Percentiles rank a stretch among this genome's conserved stretches.
Conservation (phyloP, 176 grass and related monocot genomes). For the Avena insularis region DNA sequence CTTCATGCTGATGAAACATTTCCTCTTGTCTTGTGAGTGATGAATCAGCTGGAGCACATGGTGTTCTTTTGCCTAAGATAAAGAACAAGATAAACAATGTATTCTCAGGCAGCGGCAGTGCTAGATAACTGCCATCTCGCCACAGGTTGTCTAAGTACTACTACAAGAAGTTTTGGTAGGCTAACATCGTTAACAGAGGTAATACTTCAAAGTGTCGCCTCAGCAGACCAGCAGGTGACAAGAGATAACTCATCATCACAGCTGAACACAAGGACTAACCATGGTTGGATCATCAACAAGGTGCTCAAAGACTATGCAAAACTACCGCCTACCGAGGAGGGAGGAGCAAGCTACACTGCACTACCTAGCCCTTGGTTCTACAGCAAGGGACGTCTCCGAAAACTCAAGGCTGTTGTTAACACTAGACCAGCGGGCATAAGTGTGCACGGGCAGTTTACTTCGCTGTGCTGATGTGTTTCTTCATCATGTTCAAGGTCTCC, state of each 20-base stretch:
- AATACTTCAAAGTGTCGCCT: conserved; percentile 2
- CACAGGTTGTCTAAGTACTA: no score
- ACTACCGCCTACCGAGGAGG: conserved; percentile 26
- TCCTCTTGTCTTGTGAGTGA: no score
- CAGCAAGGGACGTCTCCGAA: conserved; percentile 32
- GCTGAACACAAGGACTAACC: not conserved
- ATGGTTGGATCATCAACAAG: conserved; percentile 44
- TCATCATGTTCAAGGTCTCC: conserved; percentile 67
- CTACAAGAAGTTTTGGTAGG: no score
- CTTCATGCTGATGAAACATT: no score
- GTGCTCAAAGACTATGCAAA: conserved; percentile 38
- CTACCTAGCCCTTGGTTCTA: conserved; percentile 27
- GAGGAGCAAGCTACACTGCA: conserved; percentile 41
- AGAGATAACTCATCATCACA: no score
- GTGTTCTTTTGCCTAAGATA: no score
- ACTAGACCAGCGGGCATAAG: not conserved
- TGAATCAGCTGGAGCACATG: no score
- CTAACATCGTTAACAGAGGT: no score
- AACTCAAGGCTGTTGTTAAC: not conserved
- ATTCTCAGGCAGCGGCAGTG: not conserved
- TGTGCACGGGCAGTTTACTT: conserved; percentile 37
- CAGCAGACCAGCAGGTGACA: conserved; percentile 5
- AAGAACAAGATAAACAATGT: not conserved
- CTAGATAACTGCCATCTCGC: not conserved
- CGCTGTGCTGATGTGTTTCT: conserved; percentile 56